Evolutionary conservation across 2,329 filamentous ascomycete genomes (phyloP).

Genomic region (Zopfia rhizophila): DNA sequence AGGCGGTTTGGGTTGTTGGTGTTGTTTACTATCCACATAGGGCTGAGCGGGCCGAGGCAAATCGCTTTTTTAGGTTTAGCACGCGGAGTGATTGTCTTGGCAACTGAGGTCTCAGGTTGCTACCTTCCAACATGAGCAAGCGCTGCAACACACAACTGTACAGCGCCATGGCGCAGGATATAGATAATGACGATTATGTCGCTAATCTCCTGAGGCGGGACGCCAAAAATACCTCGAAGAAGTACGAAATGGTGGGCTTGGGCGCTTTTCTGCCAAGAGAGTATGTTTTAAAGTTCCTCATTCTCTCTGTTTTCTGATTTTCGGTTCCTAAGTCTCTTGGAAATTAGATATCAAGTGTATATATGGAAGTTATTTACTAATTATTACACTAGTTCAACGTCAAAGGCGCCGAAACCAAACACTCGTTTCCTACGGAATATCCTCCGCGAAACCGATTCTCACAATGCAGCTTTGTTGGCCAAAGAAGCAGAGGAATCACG

Average conservation of each 20-base stretch:
- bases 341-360: neutral
- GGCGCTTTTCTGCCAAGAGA: slow-evolving; percentile 70
- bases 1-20: slow-evolving; percentile 32
- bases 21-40: slow-evolving; percentile 19
- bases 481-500: slow-evolving; percentile 84
- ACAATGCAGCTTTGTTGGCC: slow-evolving; percentile 87
- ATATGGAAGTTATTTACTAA: too few relatives aligned
- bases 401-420: slow-evolving; percentile 84
- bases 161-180: slow-evolving; percentile 30
- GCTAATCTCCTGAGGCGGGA: slow-evolving; percentile 83
- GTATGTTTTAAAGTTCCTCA: slow-evolving; percentile 58
- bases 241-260: slow-evolving; percentile 79
- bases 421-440: slow-evolving; percentile 89
- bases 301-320: too few relatives aligned
- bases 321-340: too few relatives aligned
- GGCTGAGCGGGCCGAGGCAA: slow-evolving; percentile 23
- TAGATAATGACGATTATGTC: slow-evolving; percentile 77
- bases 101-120: neutral
- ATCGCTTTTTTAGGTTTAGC: slow-evolving; percentile 15
- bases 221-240: slow-evolving; percentile 76
- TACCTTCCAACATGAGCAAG: neutral
- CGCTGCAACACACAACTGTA: neutral
- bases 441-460: slow-evolving; percentile 85
- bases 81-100: slow-evolving; percentile 25
- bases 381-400: slow-evolving; percentile 64